A percentile compares a stretch with the other conserved stretches of the same genome.
These are phyloP conservation scores for Casuarina glauca DNA, from an alignment of 306 rosid species.

Conservation along the genomic window DNA sequence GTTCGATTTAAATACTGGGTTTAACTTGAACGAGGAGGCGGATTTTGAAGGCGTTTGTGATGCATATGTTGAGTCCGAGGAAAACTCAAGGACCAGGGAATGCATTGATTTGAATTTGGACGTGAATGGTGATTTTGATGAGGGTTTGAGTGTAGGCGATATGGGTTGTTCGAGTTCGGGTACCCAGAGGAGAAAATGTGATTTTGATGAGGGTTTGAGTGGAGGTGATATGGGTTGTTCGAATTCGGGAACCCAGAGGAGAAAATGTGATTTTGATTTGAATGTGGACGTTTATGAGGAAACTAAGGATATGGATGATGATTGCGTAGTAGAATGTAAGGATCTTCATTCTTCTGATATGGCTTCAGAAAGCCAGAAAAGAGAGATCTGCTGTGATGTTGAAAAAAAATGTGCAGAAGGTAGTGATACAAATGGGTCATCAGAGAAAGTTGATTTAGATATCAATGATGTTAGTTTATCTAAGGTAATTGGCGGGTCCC, in stretches of 20 bases:
- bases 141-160: constrained; percentile 20
- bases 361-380: constrained; percentile 30
- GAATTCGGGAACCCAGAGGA: constrained; percentile 35
- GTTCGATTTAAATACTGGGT: constrained; percentile 74
- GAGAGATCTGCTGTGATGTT: constrained; percentile 25
- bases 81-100: constrained; percentile 39
- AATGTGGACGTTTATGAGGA: constrained; percentile 76
- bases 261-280: constrained; percentile 76
- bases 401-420: constrained; percentile 31
- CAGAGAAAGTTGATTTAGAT: constrained; percentile 40
- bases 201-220: constrained; percentile 36
- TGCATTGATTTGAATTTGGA: constrained; percentile 83
- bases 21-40: constrained; percentile 52
- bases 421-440: constrained; percentile 24
- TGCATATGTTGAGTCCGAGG: constrained; percentile 24
- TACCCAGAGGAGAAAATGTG: constrained; percentile 45
- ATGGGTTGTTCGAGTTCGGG: constrained; percentile 31
- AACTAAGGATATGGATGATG: constrained; percentile 41
- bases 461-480: constrained; percentile 20
- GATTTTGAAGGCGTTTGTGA: constrained; percentile 48
- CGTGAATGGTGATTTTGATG: constrained; percentile 54
- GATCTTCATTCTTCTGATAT: constrained; percentile 30
- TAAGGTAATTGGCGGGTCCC: constrained; percentile 24
- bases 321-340: constrained; percentile 30
- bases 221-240: constrained; percentile 24